Conservation (phyloP, 805 yeast genomes). For the Wickerhamomyces canadensis region DNA sequence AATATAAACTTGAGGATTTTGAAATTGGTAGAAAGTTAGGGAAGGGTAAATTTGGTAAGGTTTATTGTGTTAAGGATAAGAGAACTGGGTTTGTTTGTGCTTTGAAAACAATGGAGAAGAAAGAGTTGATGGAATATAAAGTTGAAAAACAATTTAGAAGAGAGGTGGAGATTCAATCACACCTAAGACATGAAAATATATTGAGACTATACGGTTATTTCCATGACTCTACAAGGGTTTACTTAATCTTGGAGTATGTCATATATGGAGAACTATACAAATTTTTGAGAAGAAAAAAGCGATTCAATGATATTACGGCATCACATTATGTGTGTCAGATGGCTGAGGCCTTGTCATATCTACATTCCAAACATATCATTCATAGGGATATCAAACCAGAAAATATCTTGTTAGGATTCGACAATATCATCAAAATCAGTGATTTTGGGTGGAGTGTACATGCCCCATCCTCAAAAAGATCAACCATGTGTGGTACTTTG, state of each 20-base stretch:
- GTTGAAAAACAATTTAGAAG: constrained; percentile 83
- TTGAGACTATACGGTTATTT: constrained; percentile 82
- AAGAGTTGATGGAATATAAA: constrained; percentile 66
- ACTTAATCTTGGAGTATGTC: constrained; percentile 78
- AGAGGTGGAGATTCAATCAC: constrained; percentile 87
- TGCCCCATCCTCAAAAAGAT: constrained; percentile 51
- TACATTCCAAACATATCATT: constrained; percentile 75
- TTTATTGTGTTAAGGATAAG: constrained; percentile 80
- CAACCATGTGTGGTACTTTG: constrained; percentile 90
- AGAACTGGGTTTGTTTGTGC: constrained; percentile 80
- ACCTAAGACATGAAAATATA: constrained; percentile 72
- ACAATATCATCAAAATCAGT: constrained; percentile 75
- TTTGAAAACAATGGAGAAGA: constrained; percentile 83
- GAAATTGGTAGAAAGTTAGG: constrained; percentile 87
- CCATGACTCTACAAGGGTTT: constrained; percentile 74
- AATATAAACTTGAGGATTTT: constrained; percentile 55
- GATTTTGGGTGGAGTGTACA: constrained; percentile 96
- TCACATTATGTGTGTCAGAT: constrained; percentile 79
- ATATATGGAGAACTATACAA: constrained; percentile 84
- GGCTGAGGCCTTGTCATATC: constrained; percentile 69
- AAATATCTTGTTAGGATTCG: constrained; percentile 72
- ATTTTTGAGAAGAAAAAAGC: constrained; percentile 54
- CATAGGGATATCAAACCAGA: constrained; percentile 96
- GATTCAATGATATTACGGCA: constrained; percentile 70
- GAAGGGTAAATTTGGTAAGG: constrained; percentile 90